These are phyloP conservation scores for Candida ovalis DNA, from an alignment of 805 yeast species.

Conservation along the genomic window DNA sequence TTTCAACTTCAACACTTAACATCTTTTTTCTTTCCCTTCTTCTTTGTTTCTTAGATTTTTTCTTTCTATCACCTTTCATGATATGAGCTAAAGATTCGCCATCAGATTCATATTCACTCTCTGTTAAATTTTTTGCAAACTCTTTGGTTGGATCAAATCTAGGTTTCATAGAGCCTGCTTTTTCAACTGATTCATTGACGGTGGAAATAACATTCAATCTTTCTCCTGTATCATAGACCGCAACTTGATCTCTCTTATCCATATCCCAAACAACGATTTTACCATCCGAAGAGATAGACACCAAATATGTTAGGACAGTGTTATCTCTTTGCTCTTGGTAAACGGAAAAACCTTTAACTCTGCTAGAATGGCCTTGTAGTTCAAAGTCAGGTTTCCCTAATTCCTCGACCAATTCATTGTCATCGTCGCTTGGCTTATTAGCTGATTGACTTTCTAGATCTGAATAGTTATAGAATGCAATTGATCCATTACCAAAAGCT, in stretches of 20 bases:
- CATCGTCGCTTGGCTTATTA: constrained; percentile 24
- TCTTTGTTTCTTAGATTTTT: constrained; percentile 37
- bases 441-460: constrained; percentile 20
- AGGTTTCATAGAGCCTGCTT: constrained; percentile 59
- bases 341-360: constrained; percentile 76
- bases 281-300: constrained; percentile 91
- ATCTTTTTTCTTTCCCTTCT: constrained; percentile 39
- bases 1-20: constrained; percentile 53
- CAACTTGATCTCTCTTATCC: constrained; percentile 67
- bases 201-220: constrained; percentile 82
- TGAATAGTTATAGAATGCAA: constrained; percentile 51
- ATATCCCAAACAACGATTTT: constrained; percentile 89
- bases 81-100: constrained; percentile 61
- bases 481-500: constrained; percentile 70
- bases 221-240: constrained; percentile 88
- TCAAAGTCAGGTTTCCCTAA: constrained; percentile 47
- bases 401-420: constrained; percentile 21
- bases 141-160: constrained; percentile 33
- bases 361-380: constrained; percentile 75
- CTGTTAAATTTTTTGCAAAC: constrained; percentile 40
- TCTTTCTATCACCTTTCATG: constrained; percentile 45
- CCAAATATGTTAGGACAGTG: constrained; percentile 41
- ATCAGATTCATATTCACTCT: constrained; percentile 74
- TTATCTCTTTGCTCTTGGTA: constrained; percentile 35
- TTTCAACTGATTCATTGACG: constrained; percentile 75